Evolutionary conservation across 2,329 filamentous ascomycete species (phyloP), one percentile per base, ranked within the genome.

Genomic region (Pseudogymnoascus sp.): DNA sequence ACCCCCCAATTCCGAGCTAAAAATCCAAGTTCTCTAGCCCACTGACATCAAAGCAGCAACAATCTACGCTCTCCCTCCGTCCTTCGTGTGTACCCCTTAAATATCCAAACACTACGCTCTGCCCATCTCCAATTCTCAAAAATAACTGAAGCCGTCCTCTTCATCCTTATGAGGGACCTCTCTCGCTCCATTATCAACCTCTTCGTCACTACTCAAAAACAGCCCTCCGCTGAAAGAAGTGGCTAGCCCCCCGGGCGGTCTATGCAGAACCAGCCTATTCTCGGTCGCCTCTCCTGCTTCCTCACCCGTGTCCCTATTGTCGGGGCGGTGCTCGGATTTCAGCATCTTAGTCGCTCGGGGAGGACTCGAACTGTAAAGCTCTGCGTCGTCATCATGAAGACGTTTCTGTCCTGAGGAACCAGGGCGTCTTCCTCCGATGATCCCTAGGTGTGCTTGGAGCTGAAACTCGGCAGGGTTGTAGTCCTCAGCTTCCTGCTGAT

Each of bases 161-260:
- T n/a, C 29, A 31, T 33, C 45, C 45, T 8, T 55, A 1, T 3
- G 27, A 18, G 10, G 10, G 21, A 12, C 29, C 9, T 55, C 29
- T 13, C 48, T 33, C 29, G 5, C 2, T 10, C 48, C 29, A 18
- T 55, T 15, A 33, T 55, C 48, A 18, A 55, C 4, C n/a, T 55
- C 48, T n/a, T 55, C 48, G 8, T 55, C 48, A 2, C 48, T 55
- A 55, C 48, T 55, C 48, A 55, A 21, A 21, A 55, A 55, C 48
- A 55, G 1, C 5, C 29, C 29, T 13, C 48, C 48, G 6, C 27
- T 55, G 4, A 55, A 29, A 0, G 48, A 33, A 3, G 8, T 8
- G 33, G 29, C 29, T 5, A 33, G 10, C 8, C 29, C 48, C n/a
- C 7, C 15, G 0, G 48, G 12, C n/a, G n/a, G 9, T 13, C 33